Conservation (phyloP, 495 filamentous ascomycete species). For the Neurospora intermedia region DNA sequence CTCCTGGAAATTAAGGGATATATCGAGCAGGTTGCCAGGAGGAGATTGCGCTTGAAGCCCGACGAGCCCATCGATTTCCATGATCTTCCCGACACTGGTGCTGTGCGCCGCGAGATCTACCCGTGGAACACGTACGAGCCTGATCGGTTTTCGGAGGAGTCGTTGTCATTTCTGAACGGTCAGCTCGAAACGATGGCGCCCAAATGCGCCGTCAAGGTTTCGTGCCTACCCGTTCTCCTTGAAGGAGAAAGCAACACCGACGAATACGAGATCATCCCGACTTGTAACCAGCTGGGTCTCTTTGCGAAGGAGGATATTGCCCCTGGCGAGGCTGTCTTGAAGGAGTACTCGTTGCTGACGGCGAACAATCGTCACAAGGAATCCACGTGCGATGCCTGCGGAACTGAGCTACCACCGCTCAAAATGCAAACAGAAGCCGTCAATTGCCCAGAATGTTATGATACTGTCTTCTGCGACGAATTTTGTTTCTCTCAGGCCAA, state of each 20-base stretch:
- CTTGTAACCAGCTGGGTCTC: constrained; percentile 68
- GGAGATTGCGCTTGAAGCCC: constrained; percentile 29
- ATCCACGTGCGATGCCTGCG: constrained; percentile 77
- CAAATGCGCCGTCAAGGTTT: constrained; percentile 58
- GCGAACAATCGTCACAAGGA: constrained; percentile 75
- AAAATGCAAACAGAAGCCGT: constrained; percentile 35
- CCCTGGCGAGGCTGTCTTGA: constrained; percentile 65
- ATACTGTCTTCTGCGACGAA: constrained; percentile 77
- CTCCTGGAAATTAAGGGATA: constrained; percentile 35
- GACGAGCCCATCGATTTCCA: constrained; percentile 36
- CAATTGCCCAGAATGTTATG: constrained; percentile 63
- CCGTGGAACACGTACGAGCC: constrained; percentile 90
- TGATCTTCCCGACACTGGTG: constrained; percentile 57
- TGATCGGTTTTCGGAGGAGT: constrained; percentile 63
- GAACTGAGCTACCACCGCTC: constrained; percentile 57
- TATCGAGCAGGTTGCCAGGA: constrained; percentile 36
- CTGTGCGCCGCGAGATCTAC: constrained; percentile 78
- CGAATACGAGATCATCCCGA: constrained; percentile 36
- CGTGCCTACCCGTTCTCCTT: constrained; percentile 59
- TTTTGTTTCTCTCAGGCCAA: constrained; percentile 63
- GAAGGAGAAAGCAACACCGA: constrained; percentile 33
- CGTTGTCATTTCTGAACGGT: constrained; percentile 55
- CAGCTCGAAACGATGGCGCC: constrained; percentile 55
- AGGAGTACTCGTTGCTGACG: constrained; percentile 69
- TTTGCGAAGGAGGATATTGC: constrained; percentile 77